Evolutionary conservation across 768 basidiomycete genomes (phyloP).

Genomic region (Tulasnella sp.): DNA sequence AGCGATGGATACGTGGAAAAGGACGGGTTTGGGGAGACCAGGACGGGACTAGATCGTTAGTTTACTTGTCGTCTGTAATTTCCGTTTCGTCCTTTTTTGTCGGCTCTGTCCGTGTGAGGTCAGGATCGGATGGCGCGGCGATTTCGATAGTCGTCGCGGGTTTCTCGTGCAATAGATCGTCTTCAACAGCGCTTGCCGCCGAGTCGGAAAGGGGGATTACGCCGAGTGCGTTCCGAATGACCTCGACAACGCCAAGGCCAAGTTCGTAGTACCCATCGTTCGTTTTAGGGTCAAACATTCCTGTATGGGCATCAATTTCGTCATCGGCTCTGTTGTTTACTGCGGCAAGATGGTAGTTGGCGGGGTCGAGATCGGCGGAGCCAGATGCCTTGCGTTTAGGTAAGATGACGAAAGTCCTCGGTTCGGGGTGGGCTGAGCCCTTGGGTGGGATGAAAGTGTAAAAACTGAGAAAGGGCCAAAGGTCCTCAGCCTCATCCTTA

Average conservation of each 20-base stretch:
- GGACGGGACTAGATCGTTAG: background rate
- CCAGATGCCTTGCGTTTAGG: constrained; percentile 49
- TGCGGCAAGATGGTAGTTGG: constrained; percentile 56
- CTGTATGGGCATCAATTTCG: constrained; percentile 80
- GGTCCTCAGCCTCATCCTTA: constrained; percentile 21
- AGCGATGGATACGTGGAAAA: background rate
- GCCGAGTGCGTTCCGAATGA: constrained; percentile 22
- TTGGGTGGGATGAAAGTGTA: constrained; percentile 73
- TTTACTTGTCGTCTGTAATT: background rate
- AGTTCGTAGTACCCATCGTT: constrained; percentile 92
- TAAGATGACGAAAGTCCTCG: constrained; percentile 75
- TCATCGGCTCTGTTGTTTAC: constrained; percentile 65
- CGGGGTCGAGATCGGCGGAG: constrained; percentile 39
- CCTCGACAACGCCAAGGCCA: constrained; percentile 47
- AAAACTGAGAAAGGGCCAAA: constrained; percentile 50
- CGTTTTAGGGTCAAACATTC: constrained; percentile 75
- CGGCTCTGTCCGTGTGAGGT: background rate
- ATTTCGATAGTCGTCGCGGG: background rate
- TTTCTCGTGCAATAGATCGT: background rate
- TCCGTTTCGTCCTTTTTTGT: background rate
- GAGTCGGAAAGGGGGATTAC: constrained; percentile 20
- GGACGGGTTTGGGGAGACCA: background rate
- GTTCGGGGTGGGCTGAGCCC: constrained; percentile 51
- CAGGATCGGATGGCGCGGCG: background rate
- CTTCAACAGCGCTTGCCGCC: constrained; percentile 16